Base-by-base conservation (phyloP, 345 rosid species). In the Dovyalis caffra region DNA sequence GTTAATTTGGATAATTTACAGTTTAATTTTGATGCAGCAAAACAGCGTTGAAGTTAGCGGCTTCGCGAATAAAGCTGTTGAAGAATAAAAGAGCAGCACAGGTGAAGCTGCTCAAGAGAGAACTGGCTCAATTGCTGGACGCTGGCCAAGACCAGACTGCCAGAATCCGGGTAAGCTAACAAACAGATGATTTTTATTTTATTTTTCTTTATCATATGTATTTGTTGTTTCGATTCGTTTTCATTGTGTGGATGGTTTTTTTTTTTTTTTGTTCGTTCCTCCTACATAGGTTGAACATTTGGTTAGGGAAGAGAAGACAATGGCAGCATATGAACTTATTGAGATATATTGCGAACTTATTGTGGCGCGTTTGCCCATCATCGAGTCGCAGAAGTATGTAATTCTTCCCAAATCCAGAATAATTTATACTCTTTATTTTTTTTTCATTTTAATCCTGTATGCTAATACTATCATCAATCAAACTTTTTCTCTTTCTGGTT, bases 71-170 rank as follows among this genome's bases (percentile, higher is more conserved):
- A 72, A 92, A 91, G 84, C 81, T 92, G 15, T 72, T 92, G 83
- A 95, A 84, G 88, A 91, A 92, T 68, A 90, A 87, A 86, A 88
- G 84, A 73, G 94, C 79, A 21, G 85, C 86, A 4, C 94, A 76
- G 79, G 84, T 90, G 64, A 92, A 83, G 78, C 97, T 88, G 25
- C 58, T 91, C 74, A 89, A 83, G 87, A 89, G 91, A 76, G 99
- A 93, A 49, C 69, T 93, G 72, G 94, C 95, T 53, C 89, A 86
- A 38, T 80, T 95, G 81, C 90, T 95, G 2, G 95, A 90, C 74
- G 79, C 97, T 10, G 99, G 97, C 0, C 92, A 93, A 77, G 91
- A 87, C 23, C 93, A 80, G 83, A 91, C 89, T 4, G 99, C 99
- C 25, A 82, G 88, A 83, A 90, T 95, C 82, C 89, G 97, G 77